Percentiles rank a stretch among this genome's conserved stretches.
Evolutionary conservation across 1,139 yeast species (phyloP).

Genomic region (Sugiyamaella paludigena): DNA sequence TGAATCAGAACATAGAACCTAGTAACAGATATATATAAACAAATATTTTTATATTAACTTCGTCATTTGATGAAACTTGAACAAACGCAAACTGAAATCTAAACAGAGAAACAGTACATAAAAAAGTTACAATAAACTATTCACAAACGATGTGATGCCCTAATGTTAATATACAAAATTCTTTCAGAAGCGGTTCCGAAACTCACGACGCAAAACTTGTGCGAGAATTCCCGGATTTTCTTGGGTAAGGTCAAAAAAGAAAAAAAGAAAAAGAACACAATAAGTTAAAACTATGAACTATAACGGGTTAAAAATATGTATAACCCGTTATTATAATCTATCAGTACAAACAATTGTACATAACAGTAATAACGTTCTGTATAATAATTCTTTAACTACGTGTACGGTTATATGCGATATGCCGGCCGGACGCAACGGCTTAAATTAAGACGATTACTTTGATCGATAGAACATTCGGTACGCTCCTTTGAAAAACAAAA

Average conservation of each 20-base stretch:
- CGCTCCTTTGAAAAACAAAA: too few relatives aligned
- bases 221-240: conserved; percentile 2
- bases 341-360: too few relatives aligned
- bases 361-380: too few relatives aligned
- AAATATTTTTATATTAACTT: background rate
- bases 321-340: too few relatives aligned
- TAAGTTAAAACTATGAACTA: background rate
- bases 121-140: background rate
- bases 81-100: background rate
- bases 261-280: background rate
- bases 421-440: too few relatives aligned
- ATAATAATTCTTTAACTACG: too few relatives aligned
- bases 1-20: background rate
- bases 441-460: too few relatives aligned
- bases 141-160: background rate
- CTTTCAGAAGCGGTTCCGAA: background rate
- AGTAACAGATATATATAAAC: background rate
- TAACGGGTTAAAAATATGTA: too few relatives aligned
- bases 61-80: background rate
- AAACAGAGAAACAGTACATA: background rate
- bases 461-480: too few relatives aligned
- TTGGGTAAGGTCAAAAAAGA: background rate
- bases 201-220: background rate
- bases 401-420: too few relatives aligned
- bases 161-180: conserved; percentile 1